A percentile compares a stretch with the other conserved stretches of the same genome.
Conservation (phyloP, 106 monocot species). For the Posidonia australis region DNA sequence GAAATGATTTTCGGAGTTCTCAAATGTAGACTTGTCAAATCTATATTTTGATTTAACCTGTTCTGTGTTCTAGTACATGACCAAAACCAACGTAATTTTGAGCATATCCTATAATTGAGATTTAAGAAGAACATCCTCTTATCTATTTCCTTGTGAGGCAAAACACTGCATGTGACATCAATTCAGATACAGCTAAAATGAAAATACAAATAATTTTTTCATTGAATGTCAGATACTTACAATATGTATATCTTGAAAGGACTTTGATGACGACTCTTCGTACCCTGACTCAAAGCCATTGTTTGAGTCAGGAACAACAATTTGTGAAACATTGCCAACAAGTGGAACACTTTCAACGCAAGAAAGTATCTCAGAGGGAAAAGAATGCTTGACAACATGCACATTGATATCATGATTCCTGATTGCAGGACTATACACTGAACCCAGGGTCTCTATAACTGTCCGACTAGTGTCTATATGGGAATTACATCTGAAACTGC, state of each 20-base stretch:
- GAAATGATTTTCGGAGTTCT: background rate
- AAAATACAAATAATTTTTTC: too few species aligned
- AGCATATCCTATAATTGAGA: too few species aligned
- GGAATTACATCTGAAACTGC: background rate
- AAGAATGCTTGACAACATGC: constrained; percentile 37
- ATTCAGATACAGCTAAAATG: background rate
- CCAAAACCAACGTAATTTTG: too few species aligned
- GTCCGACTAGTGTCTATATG: background rate
- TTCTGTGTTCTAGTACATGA: too few species aligned
- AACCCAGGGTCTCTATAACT: background rate
- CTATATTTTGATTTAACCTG: background rate
- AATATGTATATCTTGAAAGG: constrained; percentile 62
- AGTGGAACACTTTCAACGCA: constrained; percentile 46
- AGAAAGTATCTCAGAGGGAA: constrained; percentile 46
- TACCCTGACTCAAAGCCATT: constrained; percentile 21
- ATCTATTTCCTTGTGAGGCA: background rate
- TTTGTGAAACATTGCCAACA: constrained; percentile 49
- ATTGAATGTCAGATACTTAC: constrained; percentile 25
- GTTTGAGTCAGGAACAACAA: constrained; percentile 32
- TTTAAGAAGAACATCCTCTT: background rate
- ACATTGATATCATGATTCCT: constrained; percentile 12
- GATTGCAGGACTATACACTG: background rate
- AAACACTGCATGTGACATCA: background rate
- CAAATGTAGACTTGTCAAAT: background rate
- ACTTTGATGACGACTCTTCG: constrained; percentile 22